Conservation (phyloP, 805 yeast genomes). For the Lipomyces spencermartinsiae region DNA sequence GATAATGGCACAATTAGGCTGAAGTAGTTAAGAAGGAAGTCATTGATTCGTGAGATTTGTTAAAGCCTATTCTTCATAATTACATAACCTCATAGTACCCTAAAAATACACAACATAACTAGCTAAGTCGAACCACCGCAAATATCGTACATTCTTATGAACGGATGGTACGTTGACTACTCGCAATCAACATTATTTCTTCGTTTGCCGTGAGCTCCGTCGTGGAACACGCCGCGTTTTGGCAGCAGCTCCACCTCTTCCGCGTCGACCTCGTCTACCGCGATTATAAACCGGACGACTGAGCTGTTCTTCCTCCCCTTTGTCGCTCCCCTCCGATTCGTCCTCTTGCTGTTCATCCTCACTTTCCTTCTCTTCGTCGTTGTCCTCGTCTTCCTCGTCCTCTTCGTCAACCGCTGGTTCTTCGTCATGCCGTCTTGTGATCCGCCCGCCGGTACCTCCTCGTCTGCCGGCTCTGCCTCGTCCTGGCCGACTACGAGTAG, state of each 20-base stretch:
- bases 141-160: not conserved
- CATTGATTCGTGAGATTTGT: too few species aligned
- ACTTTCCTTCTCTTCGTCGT: slow-evolving; percentile 18
- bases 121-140: too few species aligned
- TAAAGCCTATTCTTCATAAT: too few species aligned
- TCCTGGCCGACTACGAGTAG: slow-evolving; percentile 11
- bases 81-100: too few species aligned
- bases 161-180: not conserved
- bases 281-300: slow-evolving; percentile 16
- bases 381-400: slow-evolving; percentile 16
- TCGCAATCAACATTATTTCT: not conserved
- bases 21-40: too few species aligned
- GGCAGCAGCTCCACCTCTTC: slow-evolving; percentile 14
- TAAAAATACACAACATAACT: too few species aligned
- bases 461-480: slow-evolving; percentile 20
- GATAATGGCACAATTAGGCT: too few species aligned
- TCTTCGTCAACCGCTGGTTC: slow-evolving; percentile 14
- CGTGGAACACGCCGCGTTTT: slow-evolving; percentile 24
- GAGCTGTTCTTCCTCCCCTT: slow-evolving; percentile 28
- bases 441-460: not conserved
- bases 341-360: slow-evolving; percentile 20
- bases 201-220: slow-evolving; percentile 14
- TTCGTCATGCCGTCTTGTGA: slow-evolving; percentile 5
- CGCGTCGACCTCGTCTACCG: slow-evolving; percentile 21
- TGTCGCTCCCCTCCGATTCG: slow-evolving; percentile 18